Evolutionary conservation across 257 asterid species (phyloP), one percentile per base, ranked within the genome.

Genomic region (Primulina huaijiensis): DNA sequence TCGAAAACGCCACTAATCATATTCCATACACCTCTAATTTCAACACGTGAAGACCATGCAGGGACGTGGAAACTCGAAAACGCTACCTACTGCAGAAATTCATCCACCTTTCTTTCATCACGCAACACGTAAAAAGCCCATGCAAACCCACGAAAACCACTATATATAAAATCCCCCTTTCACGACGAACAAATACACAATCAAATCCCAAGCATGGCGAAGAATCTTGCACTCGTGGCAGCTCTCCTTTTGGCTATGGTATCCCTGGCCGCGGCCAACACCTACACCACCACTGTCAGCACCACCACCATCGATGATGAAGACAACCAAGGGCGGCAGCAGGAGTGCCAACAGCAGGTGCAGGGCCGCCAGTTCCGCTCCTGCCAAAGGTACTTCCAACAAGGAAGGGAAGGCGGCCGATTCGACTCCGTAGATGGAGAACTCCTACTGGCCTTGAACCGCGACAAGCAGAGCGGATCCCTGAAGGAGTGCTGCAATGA

Each of bases 231-330:
- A 4, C 62, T 82, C 34, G 62, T 75, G 7, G 86, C 80, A n/a
- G 67, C 77, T 3, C 73, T 86, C 62, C 69, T 86, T n/a, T 70
- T 76, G 68, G 86, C 82, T 4, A 67, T 83, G 17, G 59, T 86
- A 19, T 85, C 87, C 17, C 8, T 83, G 0, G 71, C 78, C 40
- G 56, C 56, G 6, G 87, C 82, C 69, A 74, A 82, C 60, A 61
- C 74, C 69, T 80, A 29, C 82, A 72, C 84, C 58, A 71, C 89
- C 67, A 82, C 78, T 25, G 69, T 80, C 35, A 68, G 74, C 78
- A 80, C 86, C 53, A 76, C 82, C 17, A 21, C 73, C 3, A 7
- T 71, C 31, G 73, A 75, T 5, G 86, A 85, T 0, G 84, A 76
- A 6, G 30, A 5, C 5, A 68, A 60, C 53, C 78, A 33, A 0